Evolutionary conservation across 2,329 filamentous ascomycete genomes (phyloP).

Genomic region (Colletotrichum navitas): DNA sequence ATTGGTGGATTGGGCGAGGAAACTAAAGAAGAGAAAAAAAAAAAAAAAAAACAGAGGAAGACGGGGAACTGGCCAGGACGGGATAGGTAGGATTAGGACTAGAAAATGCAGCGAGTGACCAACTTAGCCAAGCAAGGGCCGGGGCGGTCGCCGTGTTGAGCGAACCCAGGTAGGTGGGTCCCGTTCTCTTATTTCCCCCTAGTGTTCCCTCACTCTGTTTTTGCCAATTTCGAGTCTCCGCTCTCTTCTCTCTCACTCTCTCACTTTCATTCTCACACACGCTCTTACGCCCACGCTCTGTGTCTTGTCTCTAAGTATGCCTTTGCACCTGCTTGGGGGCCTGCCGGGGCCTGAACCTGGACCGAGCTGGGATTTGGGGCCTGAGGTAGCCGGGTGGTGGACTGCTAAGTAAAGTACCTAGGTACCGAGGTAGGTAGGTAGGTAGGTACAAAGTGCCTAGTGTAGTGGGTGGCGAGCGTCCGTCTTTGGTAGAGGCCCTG

Average conservation of each 20-base stretch:
- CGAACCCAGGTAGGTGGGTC: constrained; percentile 25
- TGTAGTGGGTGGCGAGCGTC: background rate
- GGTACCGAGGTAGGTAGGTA: background rate
- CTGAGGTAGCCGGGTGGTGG: constrained; percentile 14
- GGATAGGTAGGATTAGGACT: constrained; percentile 18
- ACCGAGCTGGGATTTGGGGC: constrained; percentile 24
- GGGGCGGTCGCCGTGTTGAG: constrained; percentile 33
- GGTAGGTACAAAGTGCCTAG: background rate
- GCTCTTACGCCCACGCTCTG: background rate
- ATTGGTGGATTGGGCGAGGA: background rate
- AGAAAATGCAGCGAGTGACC: background rate
- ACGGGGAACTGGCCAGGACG: constrained; percentile 14
- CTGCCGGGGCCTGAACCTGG: constrained; percentile 26
- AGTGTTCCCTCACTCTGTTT: constrained; percentile 11
- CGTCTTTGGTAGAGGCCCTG: constrained; percentile 12
- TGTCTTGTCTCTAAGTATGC: background rate
- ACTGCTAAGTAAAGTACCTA: background rate
- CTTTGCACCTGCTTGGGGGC: background rate
- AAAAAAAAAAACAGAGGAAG: background rate
- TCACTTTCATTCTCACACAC: background rate
- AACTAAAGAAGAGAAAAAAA: background rate
- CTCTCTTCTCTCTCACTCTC: background rate
- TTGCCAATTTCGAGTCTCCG: background rate
- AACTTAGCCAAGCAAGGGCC: constrained; percentile 11
- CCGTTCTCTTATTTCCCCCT: background rate